Percentiles rank a stretch among this genome's conserved stretches.
These are phyloP conservation scores for Candida silvicultrix DNA, from an alignment of 805 yeast genomes.

Conservation along the genomic window DNA sequence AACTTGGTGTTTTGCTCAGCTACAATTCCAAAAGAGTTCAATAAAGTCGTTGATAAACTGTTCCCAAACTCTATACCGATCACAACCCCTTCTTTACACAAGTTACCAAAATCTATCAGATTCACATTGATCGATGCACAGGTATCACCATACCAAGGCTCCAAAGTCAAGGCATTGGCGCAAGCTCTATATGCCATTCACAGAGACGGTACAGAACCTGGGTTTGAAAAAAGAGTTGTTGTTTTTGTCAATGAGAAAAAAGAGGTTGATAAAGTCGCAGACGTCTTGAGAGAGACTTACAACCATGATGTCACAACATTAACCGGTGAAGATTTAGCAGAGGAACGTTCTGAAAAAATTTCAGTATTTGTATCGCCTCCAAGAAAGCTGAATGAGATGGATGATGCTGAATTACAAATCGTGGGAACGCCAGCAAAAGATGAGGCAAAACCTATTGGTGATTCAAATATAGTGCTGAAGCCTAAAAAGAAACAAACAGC, in stretches of 20 bases:
- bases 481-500: constrained; percentile 13
- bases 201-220: constrained; percentile 76
- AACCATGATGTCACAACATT: constrained; percentile 59
- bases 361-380: constrained; percentile 63
- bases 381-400: constrained; percentile 24
- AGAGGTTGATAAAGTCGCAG: constrained; percentile 53
- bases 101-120: constrained; percentile 70
- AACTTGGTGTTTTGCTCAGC: constrained; percentile 82
- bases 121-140: constrained; percentile 73
- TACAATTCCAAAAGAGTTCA: constrained; percentile 78
- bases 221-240: constrained; percentile 69
- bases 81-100: constrained; percentile 78
- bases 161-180: constrained; percentile 77
- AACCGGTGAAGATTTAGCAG: constrained; percentile 57
- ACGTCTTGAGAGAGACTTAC: constrained; percentile 40
- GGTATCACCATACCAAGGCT: constrained; percentile 74
- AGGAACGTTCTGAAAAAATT: constrained; percentile 52
- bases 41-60: constrained; percentile 46
- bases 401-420: constrained; percentile 15
- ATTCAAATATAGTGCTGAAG: too few relatives aligned
- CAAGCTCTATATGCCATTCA: constrained; percentile 84
- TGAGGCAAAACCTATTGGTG: constrained; percentile 20
- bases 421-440: constrained; percentile 2
- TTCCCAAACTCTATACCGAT: constrained; percentile 66
- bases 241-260: constrained; percentile 78